These are phyloP conservation scores for Nadsonia starkeyi-henricii DNA, from an alignment of 1,139 yeast genomes.

Conservation along the genomic window DNA sequence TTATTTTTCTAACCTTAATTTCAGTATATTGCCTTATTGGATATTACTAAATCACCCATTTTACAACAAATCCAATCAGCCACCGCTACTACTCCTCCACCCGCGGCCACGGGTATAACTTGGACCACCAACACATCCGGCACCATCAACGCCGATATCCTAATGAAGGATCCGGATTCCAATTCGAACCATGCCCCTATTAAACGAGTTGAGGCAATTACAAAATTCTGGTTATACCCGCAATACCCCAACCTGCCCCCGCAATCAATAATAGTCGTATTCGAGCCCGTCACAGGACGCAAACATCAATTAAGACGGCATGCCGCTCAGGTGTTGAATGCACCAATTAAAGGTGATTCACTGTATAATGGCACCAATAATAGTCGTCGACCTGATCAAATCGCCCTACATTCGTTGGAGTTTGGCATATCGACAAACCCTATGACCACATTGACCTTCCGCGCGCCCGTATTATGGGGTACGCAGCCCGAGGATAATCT, in stretches of 20 bases:
- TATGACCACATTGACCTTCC: background rate
- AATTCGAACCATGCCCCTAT: background rate
- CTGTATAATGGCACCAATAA: background rate
- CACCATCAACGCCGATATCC: background rate
- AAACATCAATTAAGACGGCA: constrained; percentile 31
- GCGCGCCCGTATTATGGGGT: background rate
- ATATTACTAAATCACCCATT: background rate
- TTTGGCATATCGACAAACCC: background rate
- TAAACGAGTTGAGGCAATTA: background rate
- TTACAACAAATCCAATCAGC: background rate
- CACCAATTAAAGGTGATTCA: constrained; percentile 13
- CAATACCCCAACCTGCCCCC: background rate
- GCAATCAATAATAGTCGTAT: constrained; percentile 11
- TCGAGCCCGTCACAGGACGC: constrained; percentile 28
- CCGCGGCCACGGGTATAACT: background rate
- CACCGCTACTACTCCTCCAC: background rate
- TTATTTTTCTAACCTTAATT: background rate
- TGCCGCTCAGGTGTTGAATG: constrained; percentile 9
- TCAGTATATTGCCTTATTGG: background rate
- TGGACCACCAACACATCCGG: background rate
- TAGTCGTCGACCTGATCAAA: background rate
- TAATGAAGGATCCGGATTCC: background rate
- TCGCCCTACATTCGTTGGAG: background rate
- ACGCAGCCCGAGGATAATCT: background rate
- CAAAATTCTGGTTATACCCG: background rate